Evolutionary conservation across 208 protist species (phyloP).

Genomic region (Jaenimonas drosophilae): DNA sequence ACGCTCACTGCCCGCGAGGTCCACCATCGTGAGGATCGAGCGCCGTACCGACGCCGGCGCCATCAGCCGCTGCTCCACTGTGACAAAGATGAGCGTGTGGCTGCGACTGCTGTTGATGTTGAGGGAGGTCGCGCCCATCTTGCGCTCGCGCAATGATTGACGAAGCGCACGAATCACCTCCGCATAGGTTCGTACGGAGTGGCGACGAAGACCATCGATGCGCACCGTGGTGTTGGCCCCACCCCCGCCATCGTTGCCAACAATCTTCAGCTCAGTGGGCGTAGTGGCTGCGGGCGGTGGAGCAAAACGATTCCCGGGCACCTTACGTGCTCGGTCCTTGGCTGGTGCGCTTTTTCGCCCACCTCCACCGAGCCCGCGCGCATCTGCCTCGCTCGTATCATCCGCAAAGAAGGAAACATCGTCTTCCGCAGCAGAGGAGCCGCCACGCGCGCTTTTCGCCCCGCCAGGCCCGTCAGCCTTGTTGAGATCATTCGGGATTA

Average conservation of each 20-base stretch:
- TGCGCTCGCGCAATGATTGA: conserved; percentile 25
- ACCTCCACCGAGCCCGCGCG: background rate
- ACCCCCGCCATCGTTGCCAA: conserved; percentile 1
- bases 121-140: conserved; percentile 54
- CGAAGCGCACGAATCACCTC: conserved; percentile 28
- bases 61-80: conserved; percentile 16
- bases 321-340: no score
- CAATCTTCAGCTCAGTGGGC: background rate
- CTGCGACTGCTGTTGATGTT: conserved; percentile 80
- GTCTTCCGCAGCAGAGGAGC: background rate
- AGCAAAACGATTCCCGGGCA: background rate
- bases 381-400: background rate
- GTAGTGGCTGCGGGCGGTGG: background rate
- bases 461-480: no score
- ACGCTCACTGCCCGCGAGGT: conserved; percentile 90
- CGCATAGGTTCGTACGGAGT: conserved; percentile 17
- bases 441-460: background rate
- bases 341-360: background rate
- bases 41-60: conserved; percentile 1
- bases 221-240: conserved; percentile 20
- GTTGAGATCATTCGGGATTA: conserved; percentile 14
- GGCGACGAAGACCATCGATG: conserved; percentile 37
- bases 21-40: conserved; percentile 77
- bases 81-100: conserved; percentile 78
- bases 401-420: background rate